Conservation (phyloP, 2,329 filamentous ascomycete species). For the Microdochium bolleyi region DNA sequence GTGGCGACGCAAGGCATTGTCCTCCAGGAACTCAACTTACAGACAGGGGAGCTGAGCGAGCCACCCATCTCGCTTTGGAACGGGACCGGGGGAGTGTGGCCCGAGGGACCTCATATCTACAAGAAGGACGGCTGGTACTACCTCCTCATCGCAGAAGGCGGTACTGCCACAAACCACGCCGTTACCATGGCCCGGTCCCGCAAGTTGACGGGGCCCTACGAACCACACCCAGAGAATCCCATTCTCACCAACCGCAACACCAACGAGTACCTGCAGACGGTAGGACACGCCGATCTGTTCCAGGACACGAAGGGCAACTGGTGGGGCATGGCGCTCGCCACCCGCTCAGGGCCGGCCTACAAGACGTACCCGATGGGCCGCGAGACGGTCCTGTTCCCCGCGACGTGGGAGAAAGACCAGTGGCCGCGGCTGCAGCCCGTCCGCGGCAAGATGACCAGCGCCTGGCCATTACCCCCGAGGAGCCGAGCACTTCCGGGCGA, state of each 20-base stretch:
- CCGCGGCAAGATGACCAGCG: conserved; percentile 31
- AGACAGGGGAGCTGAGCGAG: conserved; percentile 22
- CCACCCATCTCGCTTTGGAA: conserved; percentile 28
- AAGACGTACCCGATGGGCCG: conserved; percentile 43
- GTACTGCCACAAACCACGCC: conserved; percentile 31
- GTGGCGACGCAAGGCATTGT: conserved; percentile 21
- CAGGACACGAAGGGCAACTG: conserved; percentile 36
- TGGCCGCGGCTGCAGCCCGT: conserved; percentile 39
- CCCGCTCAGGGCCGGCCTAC: conserved; percentile 32
- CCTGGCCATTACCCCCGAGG: conserved; percentile 27
- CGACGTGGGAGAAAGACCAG: conserved; percentile 36
- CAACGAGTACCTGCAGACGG: conserved; percentile 29
- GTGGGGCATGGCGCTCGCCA: conserved; percentile 42
- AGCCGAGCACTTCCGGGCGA: conserved; percentile 24
- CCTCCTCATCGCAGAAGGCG: conserved; percentile 40
- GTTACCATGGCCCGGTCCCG: conserved; percentile 33
- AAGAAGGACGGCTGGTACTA: conserved; percentile 37
- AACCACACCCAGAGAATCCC: conserved; percentile 31
- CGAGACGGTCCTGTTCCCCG: conserved; percentile 34
- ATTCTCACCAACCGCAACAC: conserved; percentile 32
- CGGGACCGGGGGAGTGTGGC: conserved; percentile 31
- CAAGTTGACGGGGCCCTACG: conserved; percentile 32
- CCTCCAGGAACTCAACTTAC: conserved; percentile 22
- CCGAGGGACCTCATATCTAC: conserved; percentile 38
- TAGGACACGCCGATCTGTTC: conserved; percentile 36